phyloP scores from a whole-genome alignment of 2,329 filamentous ascomycete species.

The Neurospora sp. region DNA sequence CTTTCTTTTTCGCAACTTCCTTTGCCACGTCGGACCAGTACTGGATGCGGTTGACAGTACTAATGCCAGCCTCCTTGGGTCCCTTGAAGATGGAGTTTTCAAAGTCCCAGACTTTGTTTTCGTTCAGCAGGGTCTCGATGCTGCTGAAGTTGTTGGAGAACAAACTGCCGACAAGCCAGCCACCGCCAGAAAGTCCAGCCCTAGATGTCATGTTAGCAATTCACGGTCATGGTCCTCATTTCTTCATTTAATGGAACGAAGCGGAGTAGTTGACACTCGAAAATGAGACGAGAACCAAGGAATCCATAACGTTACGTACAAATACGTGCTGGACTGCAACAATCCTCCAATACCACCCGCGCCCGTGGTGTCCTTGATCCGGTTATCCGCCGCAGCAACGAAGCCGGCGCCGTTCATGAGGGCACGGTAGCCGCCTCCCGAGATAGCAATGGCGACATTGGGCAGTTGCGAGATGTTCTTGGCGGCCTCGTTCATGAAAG shows the following conservation, averaged over 20 bases:
- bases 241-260: too few relatives aligned
- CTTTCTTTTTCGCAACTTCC: constrained; percentile 48
- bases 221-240: neutral
- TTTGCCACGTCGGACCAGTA: constrained; percentile 53
- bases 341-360: constrained; percentile 67
- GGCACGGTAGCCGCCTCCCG: constrained; percentile 81
- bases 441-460: constrained; percentile 64
- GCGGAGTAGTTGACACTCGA: neutral
- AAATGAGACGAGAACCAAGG: neutral
- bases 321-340: constrained; percentile 70
- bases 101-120: constrained; percentile 25
- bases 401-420: constrained; percentile 75
- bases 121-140: constrained; percentile 44
- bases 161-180: constrained; percentile 76
- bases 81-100: constrained; percentile 26
- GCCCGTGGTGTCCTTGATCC: constrained; percentile 51
- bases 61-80: constrained; percentile 18
- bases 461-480: constrained; percentile 49
- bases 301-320: constrained; percentile 24
- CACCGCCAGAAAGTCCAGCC: constrained; percentile 69
- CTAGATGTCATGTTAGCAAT: neutral
- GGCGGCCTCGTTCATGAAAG: constrained; percentile 56
- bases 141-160: constrained; percentile 78
- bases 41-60: constrained; percentile 19
- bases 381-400: constrained; percentile 66